Evolutionary conservation across 768 basidiomycete species (phyloP), one percentile per base, ranked within the genome.

Genomic region (Xerocomellus amylosporus): DNA sequence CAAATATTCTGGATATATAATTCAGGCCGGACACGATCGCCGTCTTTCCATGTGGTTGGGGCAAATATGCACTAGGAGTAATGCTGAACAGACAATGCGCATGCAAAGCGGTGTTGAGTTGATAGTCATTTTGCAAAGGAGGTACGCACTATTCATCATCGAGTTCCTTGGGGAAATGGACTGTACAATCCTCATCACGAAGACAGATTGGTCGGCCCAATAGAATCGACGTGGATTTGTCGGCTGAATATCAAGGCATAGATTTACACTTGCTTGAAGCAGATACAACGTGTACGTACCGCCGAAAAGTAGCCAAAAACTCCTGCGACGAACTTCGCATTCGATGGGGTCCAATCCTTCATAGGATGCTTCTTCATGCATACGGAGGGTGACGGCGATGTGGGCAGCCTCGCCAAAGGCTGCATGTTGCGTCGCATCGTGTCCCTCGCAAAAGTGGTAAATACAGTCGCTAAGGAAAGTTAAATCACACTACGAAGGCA

Each of bases 251-350:
- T 24, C 17, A 53, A 51, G 9, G 19, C 5, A 30, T 15, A 19
- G 36, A 22, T 49, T 20, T n/a, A 22, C 22, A 41, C 30, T 48
- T 30, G 50, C 13, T 48, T 40, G 38, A 49, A 47, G 26, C 19
- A 45, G 36, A 51, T n/a, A 42, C 7, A 24, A 51, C 42, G 46
- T 12, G 22, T 24, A 74, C 81, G 46, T 65, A 89, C 90, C 93
- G 68, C 88, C 90, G 64, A 93, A 94, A 36, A 93, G 79, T 13
- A 96, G 74, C 90, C 91, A 95, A 73, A 95, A 96, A 30, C 83
- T 82, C 52, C 93, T 78, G 50, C 93, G 80, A n/a, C 92, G 77
- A 15, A 94, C 82, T 71, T 94, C 90, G 57, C 85, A 87, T 75
- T 95, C 91, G 58, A 95, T 86, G 34, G 92, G 90, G 69, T 91